These are phyloP conservation scores for Alternaria viburni DNA, from an alignment of 2,329 filamentous ascomycete species.

Conservation along the genomic window DNA sequence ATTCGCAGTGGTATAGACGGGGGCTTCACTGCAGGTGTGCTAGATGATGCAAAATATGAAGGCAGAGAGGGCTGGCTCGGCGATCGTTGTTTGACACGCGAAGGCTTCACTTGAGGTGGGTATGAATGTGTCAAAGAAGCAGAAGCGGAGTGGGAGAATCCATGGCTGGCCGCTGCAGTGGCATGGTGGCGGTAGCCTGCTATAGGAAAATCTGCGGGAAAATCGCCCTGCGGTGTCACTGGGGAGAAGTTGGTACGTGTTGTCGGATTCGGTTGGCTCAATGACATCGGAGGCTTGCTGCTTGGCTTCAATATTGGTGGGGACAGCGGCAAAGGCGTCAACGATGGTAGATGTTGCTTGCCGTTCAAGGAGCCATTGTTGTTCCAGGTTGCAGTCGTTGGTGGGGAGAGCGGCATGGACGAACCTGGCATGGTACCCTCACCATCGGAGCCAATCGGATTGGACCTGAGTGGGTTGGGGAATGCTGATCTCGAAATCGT, in stretches of 20 bases:
- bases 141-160: slow-evolving; percentile 28
- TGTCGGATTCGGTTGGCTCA: slow-evolving; percentile 42
- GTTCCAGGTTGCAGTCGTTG: slow-evolving; percentile 26
- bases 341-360: slow-evolving; percentile 30
- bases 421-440: slow-evolving; percentile 24
- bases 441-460: slow-evolving; percentile 21
- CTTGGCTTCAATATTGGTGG: slow-evolving; percentile 44
- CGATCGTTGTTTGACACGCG: slow-evolving; percentile 22
- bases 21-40: slow-evolving; percentile 16
- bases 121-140: slow-evolving; percentile 22
- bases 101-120: slow-evolving; percentile 1
- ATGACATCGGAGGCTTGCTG: slow-evolving; percentile 38
- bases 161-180: background rate
- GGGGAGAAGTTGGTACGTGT: slow-evolving; percentile 40
- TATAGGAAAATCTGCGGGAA: slow-evolving; percentile 19
- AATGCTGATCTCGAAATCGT: slow-evolving; percentile 30
- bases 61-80: slow-evolving; percentile 29
- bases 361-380: slow-evolving; percentile 6
- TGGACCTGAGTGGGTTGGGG: slow-evolving; percentile 32
- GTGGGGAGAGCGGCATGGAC: slow-evolving; percentile 33
- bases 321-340: slow-evolving; percentile 42
- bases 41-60: slow-evolving; percentile 18
- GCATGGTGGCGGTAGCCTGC: slow-evolving; percentile 18
- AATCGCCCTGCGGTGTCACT: slow-evolving; percentile 16
- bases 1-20: slow-evolving; percentile 44